Percentiles rank a stretch among this genome's conserved stretches.
These are phyloP conservation scores for Austroboletus novae-zelandiae DNA, from an alignment of 1,284 basidiomycete species.

Conservation along the genomic window DNA sequence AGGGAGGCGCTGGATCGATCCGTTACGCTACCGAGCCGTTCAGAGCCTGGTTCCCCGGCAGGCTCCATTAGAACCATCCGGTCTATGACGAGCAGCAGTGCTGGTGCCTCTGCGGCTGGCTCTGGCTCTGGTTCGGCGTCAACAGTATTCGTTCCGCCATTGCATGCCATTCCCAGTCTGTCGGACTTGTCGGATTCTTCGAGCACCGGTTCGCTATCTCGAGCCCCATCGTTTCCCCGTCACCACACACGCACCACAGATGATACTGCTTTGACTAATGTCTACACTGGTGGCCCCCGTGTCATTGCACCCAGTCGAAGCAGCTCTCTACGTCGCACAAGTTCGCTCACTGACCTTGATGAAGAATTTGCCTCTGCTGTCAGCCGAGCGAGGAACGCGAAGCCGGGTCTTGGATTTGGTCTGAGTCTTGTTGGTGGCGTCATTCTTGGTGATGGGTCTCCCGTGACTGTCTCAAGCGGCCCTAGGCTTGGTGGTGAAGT, in stretches of 20 bases:
- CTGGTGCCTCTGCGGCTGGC: slow-evolving; percentile 33
- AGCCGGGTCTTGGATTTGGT: slow-evolving; percentile 47
- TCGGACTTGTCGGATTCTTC: slow-evolving; percentile 52
- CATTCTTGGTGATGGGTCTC: slow-evolving; percentile 43
- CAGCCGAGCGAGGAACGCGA: slow-evolving; percentile 41
- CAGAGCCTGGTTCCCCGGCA: slow-evolving; percentile 60
- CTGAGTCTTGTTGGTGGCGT: slow-evolving; percentile 38
- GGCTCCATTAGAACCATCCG: slow-evolving; percentile 71
- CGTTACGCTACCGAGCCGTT: slow-evolving; percentile 48
- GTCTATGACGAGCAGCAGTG: slow-evolving; percentile 43
- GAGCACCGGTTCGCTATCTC: slow-evolving; percentile 37
- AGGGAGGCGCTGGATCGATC: slow-evolving; percentile 68
- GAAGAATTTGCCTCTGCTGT: slow-evolving; percentile 59
- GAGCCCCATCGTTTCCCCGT: slow-evolving; percentile 44
- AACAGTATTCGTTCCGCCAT: slow-evolving; percentile 69
- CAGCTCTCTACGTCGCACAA: slow-evolving; percentile 62
- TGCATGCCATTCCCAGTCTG: slow-evolving; percentile 64
- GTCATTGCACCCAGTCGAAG: slow-evolving; percentile 65
- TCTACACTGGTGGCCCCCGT: slow-evolving; percentile 66
- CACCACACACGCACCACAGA: slow-evolving; percentile 64
- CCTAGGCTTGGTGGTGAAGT: slow-evolving; percentile 49
- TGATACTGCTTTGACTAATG: slow-evolving; percentile 61
- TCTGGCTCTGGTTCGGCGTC: slow-evolving; percentile 56
- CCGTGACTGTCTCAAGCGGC: slow-evolving; percentile 52
- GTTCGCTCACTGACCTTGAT: slow-evolving; percentile 73